Percentiles rank a stretch among this genome's conserved stretches.
phyloP scores from a whole-genome alignment of 2,329 filamentous ascomycete genomes.

The Colletotrichum karsti region DNA sequence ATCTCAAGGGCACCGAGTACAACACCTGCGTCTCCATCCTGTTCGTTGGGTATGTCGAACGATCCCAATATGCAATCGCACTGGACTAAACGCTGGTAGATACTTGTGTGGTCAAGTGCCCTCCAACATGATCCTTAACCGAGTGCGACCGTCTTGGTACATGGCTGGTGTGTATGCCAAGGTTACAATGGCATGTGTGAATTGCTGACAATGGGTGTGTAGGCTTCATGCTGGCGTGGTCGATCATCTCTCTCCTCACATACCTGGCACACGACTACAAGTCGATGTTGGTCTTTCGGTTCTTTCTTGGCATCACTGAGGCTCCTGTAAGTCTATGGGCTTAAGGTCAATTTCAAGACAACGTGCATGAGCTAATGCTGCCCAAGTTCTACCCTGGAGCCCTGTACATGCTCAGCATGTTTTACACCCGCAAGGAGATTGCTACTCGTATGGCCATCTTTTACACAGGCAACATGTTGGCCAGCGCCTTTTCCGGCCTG shows the following conservation, averaged over 20 bases:
- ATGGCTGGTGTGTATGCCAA: constrained; percentile 27
- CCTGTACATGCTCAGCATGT: constrained; percentile 30
- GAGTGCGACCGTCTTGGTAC: constrained; percentile 33
- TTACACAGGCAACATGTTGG: constrained; percentile 53
- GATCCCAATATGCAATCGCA: no score
- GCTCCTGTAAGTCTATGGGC: constrained; percentile 24
- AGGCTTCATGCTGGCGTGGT: constrained; percentile 29
- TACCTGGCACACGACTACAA: constrained; percentile 24
- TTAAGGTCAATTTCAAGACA: no score
- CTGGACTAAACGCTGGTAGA: not conserved
- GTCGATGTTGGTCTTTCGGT: constrained; percentile 25
- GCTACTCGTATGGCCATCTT: constrained; percentile 48
- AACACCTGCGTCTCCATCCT: constrained; percentile 35
- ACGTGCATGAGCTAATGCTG: not conserved
- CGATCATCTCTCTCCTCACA: constrained; percentile 24
- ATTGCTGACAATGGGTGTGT: not conserved
- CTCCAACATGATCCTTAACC: constrained; percentile 44
- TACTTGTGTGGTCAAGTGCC: constrained; percentile 34
- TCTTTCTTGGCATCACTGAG: constrained; percentile 29
- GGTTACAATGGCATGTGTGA: constrained; percentile 25
- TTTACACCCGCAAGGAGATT: constrained; percentile 29
- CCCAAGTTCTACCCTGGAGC: constrained; percentile 29
- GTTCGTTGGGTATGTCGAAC: constrained; percentile 26
- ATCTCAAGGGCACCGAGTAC: constrained; percentile 37
- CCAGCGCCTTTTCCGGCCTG: constrained; percentile 53